Base-by-base conservation (phyloP, 2,329 filamentous ascomycete genomes). In the Trichoderma brevicompactum region DNA sequence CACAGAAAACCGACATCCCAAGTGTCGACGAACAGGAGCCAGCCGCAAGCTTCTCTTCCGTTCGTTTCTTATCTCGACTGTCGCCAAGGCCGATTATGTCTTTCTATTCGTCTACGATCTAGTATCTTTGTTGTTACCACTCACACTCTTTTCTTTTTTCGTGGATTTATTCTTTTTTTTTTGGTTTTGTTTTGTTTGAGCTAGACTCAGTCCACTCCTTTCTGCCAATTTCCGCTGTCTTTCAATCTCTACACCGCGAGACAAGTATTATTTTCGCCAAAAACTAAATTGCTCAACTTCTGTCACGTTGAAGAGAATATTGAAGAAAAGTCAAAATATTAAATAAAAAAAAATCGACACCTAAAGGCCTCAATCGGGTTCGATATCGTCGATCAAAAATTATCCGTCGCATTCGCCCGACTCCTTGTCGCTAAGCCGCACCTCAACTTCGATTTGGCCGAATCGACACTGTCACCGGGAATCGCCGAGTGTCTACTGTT, bases 121-220 rank as follows among this genome's bases (percentile, higher is more conserved):
- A 72, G 71, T 59, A 70, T 64, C 56, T 56, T 28, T 55, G 40
- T 38, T 60, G n/a, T 44, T 41, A 52, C 59, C 59, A 43, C 59
- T 36, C 59, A 60, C 61, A 23, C 56, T 65, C 44, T 56, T 70
- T 68, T 70, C 69, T 70, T 71, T 70, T 71, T 72, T 70, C 72
- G 23, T 5, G 23, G 5, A 28, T 66, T 55, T 67, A 38, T 72
- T 67, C 56, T 69, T 70, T 46, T 69, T 69, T 69, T 71, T 67
- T 70, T 69, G 69, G 70, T 69, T 69, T 67, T 19, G 36, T 48
- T 44, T 56, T 59, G 36, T 44, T 64, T 73, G 80, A 82, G 80
- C 80, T 81, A 81, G 80, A 78, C 80, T 81, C 79, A 73, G 69
- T 78, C 71, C 80, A 78, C 77, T 81, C 80, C 78, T 81, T 81